A percentile compares a stretch with the other conserved stretches of the same genome.
Evolutionary conservation across 2,329 filamentous ascomycete genomes (phyloP).

Genomic region (Purpureocillium lavendulum): DNA sequence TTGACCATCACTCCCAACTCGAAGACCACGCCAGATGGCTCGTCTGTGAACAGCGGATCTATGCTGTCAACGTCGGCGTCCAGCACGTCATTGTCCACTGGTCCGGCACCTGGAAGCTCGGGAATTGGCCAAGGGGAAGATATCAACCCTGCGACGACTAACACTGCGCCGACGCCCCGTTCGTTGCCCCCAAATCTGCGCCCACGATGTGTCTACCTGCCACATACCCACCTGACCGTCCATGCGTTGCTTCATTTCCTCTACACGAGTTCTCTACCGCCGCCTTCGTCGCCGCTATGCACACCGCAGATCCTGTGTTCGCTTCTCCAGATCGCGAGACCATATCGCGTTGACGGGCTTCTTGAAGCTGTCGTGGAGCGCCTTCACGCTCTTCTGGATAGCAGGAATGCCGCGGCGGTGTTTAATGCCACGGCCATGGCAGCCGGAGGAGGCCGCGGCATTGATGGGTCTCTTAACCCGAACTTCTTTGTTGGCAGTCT

Average conservation of each 20-base stretch:
- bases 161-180: slow-evolving; percentile 48
- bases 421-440: slow-evolving; percentile 99
- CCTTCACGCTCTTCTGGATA: slow-evolving; percentile 81
- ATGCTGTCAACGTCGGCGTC: slow-evolving; percentile 29
- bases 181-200: slow-evolving; percentile 55
- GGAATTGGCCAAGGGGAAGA: slow-evolving; percentile 31
- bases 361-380: slow-evolving; percentile 89
- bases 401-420: slow-evolving; percentile 87
- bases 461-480: slow-evolving; percentile 58
- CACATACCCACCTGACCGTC: slow-evolving; percentile 82
- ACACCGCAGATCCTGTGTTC: slow-evolving; percentile 95
- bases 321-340: slow-evolving; percentile 82
- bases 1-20: slow-evolving; percentile 74
- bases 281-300: slow-evolving; percentile 67
- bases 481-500: slow-evolving; percentile 50
- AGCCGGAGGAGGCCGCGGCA: slow-evolving; percentile 81
- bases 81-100: slow-evolving; percentile 29
- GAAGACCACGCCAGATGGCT: slow-evolving; percentile 37
- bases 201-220: slow-evolving; percentile 82
- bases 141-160: slow-evolving; percentile 32
- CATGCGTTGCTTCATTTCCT: slow-evolving; percentile 87
- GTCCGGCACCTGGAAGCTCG: slow-evolving; percentile 34
- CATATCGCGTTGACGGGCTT: slow-evolving; percentile 87
- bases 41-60: slow-evolving; percentile 34
- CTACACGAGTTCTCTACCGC: slow-evolving; percentile 83